Percentiles rank a stretch among this genome's conserved stretches.
phyloP scores from a whole-genome alignment of 257 asterid genomes.

The Thymus quinquecostatus region DNA sequence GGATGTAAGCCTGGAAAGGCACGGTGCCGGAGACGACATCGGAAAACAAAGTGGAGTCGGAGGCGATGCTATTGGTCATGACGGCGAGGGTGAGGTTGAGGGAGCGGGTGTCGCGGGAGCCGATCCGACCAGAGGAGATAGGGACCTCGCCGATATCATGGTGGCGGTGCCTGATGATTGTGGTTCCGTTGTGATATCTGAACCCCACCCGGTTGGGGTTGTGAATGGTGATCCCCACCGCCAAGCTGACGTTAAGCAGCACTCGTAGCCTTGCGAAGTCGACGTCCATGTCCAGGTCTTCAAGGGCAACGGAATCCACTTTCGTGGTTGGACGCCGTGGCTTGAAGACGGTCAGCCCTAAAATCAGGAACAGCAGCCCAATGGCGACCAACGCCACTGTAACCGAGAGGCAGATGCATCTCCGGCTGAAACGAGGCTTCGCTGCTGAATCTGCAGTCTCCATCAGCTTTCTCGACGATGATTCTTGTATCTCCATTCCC shows the following conservation, averaged over 20 bases:
- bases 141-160: conserved; percentile 69
- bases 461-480: conserved; percentile 35
- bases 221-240: conserved; percentile 40
- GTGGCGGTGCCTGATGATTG: conserved; percentile 55
- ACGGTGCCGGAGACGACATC: conserved; percentile 58
- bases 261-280: conserved; percentile 43
- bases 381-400: conserved; percentile 37
- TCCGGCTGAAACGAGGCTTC: background rate
- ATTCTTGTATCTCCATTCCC: conserved; percentile 5
- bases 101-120: conserved; percentile 44
- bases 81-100: conserved; percentile 63
- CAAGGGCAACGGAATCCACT: conserved; percentile 52
- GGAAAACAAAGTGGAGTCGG: conserved; percentile 48
- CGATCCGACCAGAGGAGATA: conserved; percentile 61
- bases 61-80: conserved; percentile 71
- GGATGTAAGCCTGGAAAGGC: conserved; percentile 61
- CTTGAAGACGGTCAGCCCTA: conserved; percentile 79
- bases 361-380: conserved; percentile 51
- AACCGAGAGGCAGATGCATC: conserved; percentile 44
- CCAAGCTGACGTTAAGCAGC: conserved; percentile 56
- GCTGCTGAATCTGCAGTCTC: background rate
- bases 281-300: conserved; percentile 44
- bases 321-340: conserved; percentile 56
- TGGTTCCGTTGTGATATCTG: conserved; percentile 50
- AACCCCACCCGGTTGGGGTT: conserved; percentile 81